Conservation (phyloP, 495 filamentous ascomycete species). For the Penicillium manginii region DNA sequence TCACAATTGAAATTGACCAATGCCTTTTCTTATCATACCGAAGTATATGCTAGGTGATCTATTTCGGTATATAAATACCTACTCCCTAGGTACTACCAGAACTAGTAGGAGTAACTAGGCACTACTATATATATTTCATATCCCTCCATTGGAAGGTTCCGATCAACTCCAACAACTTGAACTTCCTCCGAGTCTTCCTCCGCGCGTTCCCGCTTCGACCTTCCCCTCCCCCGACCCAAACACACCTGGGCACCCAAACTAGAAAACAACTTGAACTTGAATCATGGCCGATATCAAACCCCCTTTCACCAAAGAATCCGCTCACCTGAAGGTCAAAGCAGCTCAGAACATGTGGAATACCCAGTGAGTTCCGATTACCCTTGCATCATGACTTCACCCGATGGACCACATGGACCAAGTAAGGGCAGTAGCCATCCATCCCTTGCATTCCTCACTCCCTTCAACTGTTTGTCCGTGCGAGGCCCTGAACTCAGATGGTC, state of each 20-base stretch:
- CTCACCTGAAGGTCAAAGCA: constrained; percentile 78
- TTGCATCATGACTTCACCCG: not conserved
- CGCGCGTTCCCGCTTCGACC: not conserved
- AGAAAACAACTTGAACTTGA: not conserved
- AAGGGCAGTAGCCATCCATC: constrained; percentile 28
- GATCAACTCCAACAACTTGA: not conserved
- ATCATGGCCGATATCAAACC: constrained; percentile 63
- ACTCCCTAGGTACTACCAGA: no score
- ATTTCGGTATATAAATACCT: no score
- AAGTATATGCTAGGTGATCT: no score
- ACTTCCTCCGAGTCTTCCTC: no score
- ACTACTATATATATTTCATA: not conserved
- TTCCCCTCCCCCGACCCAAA: not conserved
- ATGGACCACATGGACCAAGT: constrained; percentile 26
- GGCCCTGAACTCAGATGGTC: constrained; percentile 12
- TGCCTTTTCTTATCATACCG: no score
- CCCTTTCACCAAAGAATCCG: constrained; percentile 80
- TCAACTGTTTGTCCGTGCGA: constrained; percentile 23
- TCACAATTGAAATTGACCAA: no score
- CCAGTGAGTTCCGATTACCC: constrained; percentile 47
- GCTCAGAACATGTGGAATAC: constrained; percentile 89
- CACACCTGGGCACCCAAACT: no score
- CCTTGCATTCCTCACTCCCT: constrained; percentile 34
- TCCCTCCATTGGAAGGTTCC: not conserved
- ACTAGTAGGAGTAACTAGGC: not conserved